Conservation (phyloP, 73 alveolate species). For the Tetrahymena malaccensis region DNA sequence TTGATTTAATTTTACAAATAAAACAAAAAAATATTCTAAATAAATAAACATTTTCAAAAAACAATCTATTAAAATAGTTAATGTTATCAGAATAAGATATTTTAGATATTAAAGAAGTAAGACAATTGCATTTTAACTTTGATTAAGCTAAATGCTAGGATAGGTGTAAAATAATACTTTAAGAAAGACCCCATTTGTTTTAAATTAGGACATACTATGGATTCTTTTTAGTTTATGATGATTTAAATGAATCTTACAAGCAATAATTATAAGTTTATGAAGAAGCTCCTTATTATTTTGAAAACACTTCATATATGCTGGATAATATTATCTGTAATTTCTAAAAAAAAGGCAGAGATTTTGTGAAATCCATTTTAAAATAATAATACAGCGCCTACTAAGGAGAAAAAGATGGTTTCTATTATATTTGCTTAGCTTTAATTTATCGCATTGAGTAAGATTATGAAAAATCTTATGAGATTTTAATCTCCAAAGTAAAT, state of each 20-base stretch:
- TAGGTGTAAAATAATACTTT: neutral
- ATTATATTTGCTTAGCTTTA: neutral
- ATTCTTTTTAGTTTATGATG: neutral
- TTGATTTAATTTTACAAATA: no score
- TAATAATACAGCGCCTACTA: neutral
- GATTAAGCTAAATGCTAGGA: neutral
- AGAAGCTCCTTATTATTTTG: neutral
- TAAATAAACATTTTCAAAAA: neutral
- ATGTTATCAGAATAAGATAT: neutral
- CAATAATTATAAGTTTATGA: neutral
- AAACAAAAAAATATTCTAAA: no score
- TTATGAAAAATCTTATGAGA: neutral
- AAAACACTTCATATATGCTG: neutral
- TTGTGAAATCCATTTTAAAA: neutral
- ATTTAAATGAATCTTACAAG: neutral
- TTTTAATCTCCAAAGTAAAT: neutral
- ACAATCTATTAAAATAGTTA: no score
- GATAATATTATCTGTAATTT: neutral
- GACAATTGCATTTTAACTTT: neutral
- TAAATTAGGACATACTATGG: neutral
- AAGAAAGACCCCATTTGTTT: neutral
- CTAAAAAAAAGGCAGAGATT: neutral
- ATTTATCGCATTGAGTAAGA: neutral
- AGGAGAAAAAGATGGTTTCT: neutral
- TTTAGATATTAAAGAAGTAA: neutral